Evolutionary conservation across 2,329 filamentous ascomycete species (phyloP).

Genomic region (Setomelanomma holmii): DNA sequence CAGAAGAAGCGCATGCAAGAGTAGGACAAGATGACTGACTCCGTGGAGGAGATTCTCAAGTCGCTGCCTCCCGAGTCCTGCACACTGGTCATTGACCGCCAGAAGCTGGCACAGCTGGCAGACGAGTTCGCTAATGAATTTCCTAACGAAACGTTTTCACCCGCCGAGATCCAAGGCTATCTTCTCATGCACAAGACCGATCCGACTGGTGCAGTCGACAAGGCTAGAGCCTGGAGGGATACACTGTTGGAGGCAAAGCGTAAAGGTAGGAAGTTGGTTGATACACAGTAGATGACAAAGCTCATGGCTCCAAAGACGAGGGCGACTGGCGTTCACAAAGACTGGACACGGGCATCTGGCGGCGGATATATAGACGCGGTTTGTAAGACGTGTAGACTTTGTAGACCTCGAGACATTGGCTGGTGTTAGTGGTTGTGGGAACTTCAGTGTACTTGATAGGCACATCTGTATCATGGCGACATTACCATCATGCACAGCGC

Average conservation of each 20-base stretch:
- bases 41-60: slow-evolving; percentile 13
- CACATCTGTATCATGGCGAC: neutral
- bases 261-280: slow-evolving; percentile 30
- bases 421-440: no score
- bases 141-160: slow-evolving; percentile 58
- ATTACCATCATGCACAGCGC: neutral
- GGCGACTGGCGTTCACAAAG: no score
- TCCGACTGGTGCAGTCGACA: slow-evolving; percentile 53
- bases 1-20: neutral
- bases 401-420: neutral
- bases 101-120: slow-evolving; percentile 51
- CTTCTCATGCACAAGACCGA: slow-evolving; percentile 60
- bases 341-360: neutral
- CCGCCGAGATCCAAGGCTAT: slow-evolving; percentile 62
- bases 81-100: slow-evolving; percentile 15
- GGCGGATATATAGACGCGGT: neutral
- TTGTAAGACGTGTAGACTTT: neutral
- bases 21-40: slow-evolving; percentile 2
- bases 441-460: neutral
- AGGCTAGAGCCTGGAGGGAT: slow-evolving; percentile 53
- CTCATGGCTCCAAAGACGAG: neutral
- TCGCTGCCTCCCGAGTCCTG: neutral
- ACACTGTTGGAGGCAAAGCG: slow-evolving; percentile 42
- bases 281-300: neutral
- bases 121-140: slow-evolving; percentile 54